Evolutionary conservation across 176 grass and related monocot species (phyloP).

Genomic region (Oryza rufipogon): DNA sequence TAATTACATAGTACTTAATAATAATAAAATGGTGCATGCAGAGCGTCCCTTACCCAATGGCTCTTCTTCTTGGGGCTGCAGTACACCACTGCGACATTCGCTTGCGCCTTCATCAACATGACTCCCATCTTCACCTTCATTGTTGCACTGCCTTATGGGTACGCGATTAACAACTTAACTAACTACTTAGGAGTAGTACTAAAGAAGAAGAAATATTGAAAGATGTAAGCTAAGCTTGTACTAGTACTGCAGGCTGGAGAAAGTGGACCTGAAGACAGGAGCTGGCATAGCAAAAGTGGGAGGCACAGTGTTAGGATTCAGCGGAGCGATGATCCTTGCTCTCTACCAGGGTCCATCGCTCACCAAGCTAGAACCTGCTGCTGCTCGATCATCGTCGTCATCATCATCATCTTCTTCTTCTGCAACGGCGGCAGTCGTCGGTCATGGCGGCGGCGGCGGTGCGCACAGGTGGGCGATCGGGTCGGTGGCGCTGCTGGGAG

Average conservation of each 20-base stretch:
- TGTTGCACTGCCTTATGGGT: slow-evolving; percentile 56
- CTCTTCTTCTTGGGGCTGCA: slow-evolving; percentile 61
- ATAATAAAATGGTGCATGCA: slow-evolving; percentile 30
- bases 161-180: not conserved
- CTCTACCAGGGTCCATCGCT: slow-evolving; percentile 66
- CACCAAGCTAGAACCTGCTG: not conserved
- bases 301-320: slow-evolving; percentile 54
- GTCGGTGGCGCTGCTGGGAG: slow-evolving; percentile 57
- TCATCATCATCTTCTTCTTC: not conserved
- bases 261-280: slow-evolving; percentile 52
- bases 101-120: slow-evolving; percentile 70
- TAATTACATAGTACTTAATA: not conserved
- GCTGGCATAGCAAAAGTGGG: slow-evolving; percentile 62
- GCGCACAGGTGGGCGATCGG: slow-evolving; percentile 55
- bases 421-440: too few relatives aligned
- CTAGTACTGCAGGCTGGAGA: slow-evolving; percentile 51
- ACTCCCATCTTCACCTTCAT: slow-evolving; percentile 68
- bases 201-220: not conserved
- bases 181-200: too few relatives aligned
- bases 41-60: slow-evolving; percentile 65
- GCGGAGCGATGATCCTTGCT: slow-evolving; percentile 60
- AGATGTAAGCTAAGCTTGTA: not conserved
- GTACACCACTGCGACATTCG: slow-evolving; percentile 63
- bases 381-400: not conserved
- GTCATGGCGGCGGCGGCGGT: too few relatives aligned